Conservation (phyloP, 176 grass and related monocot species). For the Miscanthus lutarioriparius region DNA sequence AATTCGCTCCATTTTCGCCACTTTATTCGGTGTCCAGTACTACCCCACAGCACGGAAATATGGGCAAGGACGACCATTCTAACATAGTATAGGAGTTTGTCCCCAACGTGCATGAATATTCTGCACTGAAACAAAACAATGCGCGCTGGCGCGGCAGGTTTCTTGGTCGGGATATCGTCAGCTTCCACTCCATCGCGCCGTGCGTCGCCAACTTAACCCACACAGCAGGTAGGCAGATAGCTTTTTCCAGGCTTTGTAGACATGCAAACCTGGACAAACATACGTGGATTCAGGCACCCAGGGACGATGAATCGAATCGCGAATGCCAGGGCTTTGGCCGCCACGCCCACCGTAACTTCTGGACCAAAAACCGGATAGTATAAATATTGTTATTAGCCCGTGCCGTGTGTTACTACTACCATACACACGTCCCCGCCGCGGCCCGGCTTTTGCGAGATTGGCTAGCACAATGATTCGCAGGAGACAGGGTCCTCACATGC, state of each 20-base stretch:
- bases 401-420: slow-evolving; percentile 7
- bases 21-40: slow-evolving; percentile 33
- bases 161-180: slow-evolving; percentile 1
- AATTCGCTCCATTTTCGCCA: neutral
- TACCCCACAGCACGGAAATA: neutral
- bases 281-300: neutral
- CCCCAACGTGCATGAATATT: slow-evolving; percentile 24
- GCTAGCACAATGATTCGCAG: slow-evolving; percentile 54
- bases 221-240: neutral
- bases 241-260: neutral
- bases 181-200: neutral
- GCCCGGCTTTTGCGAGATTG: slow-evolving; percentile 38
- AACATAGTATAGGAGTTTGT: neutral
- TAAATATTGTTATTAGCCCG: neutral
- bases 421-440: neutral
- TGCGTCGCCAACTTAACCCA: no score
- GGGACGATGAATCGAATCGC: neutral
- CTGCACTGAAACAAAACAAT: slow-evolving; percentile 16
- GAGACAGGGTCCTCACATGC: slow-evolving; percentile 35
- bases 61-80: neutral
- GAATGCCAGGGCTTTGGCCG: neutral
- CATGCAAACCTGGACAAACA: neutral
- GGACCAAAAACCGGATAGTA: slow-evolving; percentile 52
- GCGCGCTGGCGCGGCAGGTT: neutral
- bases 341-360: slow-evolving; percentile 51